A percentile compares a stretch with the other conserved stretches of the same genome.
Evolutionary conservation across 1,284 basidiomycete genomes (phyloP).

Genomic region (Retiboletus flavoniger): DNA sequence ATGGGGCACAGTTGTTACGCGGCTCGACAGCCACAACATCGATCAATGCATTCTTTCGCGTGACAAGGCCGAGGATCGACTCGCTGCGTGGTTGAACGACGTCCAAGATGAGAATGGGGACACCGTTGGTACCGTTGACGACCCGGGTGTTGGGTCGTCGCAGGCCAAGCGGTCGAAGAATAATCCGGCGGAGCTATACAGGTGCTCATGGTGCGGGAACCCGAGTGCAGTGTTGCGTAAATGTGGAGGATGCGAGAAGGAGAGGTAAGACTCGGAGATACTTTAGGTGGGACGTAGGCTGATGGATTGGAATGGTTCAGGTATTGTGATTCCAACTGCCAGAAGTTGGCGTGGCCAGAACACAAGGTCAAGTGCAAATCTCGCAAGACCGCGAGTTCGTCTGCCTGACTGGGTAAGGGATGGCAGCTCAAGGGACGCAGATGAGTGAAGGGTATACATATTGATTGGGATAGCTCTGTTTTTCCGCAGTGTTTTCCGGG

Average conservation of each 20-base stretch:
- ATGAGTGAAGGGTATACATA: too few species aligned
- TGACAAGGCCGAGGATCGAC: slow-evolving; percentile 48
- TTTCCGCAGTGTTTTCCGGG: too few species aligned
- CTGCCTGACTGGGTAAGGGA: background rate
- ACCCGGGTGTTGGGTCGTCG: slow-evolving; percentile 23
- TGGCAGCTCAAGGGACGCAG: too few species aligned
- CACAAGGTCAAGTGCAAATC: slow-evolving; percentile 42
- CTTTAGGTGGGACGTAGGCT: background rate
- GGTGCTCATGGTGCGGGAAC: slow-evolving; percentile 58
- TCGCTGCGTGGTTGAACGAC: slow-evolving; percentile 52
- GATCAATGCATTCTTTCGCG: slow-evolving; percentile 26
- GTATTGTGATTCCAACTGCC: slow-evolving; percentile 51
- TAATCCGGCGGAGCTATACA: slow-evolving; percentile 44
- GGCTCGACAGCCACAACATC: slow-evolving; percentile 32
- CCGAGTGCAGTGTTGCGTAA: slow-evolving; percentile 54
- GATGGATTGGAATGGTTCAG: slow-evolving; percentile 26
- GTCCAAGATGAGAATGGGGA: slow-evolving; percentile 40
- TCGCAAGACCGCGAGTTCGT: slow-evolving; percentile 3
- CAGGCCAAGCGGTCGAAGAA: slow-evolving; percentile 34
- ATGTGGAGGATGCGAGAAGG: slow-evolving; percentile 47
- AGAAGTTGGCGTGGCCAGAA: slow-evolving; percentile 49
- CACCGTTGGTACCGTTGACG: slow-evolving; percentile 31
- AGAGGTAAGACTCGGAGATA: slow-evolving; percentile 34
- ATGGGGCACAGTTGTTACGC: slow-evolving; percentile 43
- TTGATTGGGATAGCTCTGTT: too few species aligned